Evolutionary conservation across 2,329 filamentous ascomycete genomes (phyloP), one percentile per base, ranked within the genome.

Genomic region (Colletotrichum sublineola): DNA sequence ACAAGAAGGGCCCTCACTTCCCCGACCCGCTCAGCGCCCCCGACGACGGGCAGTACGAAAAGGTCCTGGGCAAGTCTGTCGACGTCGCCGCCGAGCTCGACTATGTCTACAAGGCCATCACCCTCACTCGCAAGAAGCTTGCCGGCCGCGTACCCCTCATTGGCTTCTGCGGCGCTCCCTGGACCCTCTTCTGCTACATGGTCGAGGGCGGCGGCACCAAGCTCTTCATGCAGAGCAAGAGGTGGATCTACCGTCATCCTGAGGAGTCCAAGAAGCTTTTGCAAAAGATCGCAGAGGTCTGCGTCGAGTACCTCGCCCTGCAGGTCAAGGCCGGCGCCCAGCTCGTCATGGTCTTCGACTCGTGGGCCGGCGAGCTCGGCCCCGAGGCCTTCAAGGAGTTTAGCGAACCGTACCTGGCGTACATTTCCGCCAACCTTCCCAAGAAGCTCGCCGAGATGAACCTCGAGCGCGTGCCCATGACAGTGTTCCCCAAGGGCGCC

Each of bases 151-250:
- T 99, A 42, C 96, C 96, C 7, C 84, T 99, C 75, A 97, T 97
- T 80, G 96, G 96, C 46, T 99, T 99, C 85, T 98, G 95, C 78
- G 96, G 96, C 67, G 95, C 96, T 9, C 96, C 96, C 0, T 99
- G 96, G 94, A 99, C 96, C 2, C 84, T 99, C 72, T 89, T 99
- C 79, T 97, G 96, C 86, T 99, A 99, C 85, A 99, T 99, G 96
- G 94, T 98, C 24, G 96, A 99, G 83, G 96, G 96, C 20, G 96
- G 96, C 60, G 96, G 96, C 55, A 97, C 93, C 77, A 98, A 98
- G 86, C 87, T 98, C 80, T 98, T 98, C 84, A 91, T 94, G 73
- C 92, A 97, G 83, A 93, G 91, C 78, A 99, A 99, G 88, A 97
- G 93, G 36, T 99, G 96, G 96, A 91, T 98, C 73, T 99, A 96